Percentiles rank a stretch among this genome's conserved stretches.
Evolutionary conservation across 2,329 filamentous ascomycete genomes (phyloP).

Genomic region (Achaetomium macrosporum): DNA sequence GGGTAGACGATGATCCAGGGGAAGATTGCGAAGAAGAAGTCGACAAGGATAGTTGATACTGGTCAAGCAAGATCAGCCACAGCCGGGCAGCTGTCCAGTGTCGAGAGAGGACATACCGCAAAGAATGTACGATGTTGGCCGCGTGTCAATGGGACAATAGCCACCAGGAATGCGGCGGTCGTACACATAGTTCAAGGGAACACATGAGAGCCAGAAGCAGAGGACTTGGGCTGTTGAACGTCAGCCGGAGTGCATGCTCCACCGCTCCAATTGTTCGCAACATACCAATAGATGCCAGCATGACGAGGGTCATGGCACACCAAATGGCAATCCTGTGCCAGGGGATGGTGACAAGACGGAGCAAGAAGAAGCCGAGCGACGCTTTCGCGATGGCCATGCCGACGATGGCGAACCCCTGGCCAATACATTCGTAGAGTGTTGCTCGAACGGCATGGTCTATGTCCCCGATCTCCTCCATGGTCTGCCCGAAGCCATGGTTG

Average conservation of each 20-base stretch:
- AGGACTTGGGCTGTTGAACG: constrained; percentile 11
- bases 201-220: constrained; percentile 18
- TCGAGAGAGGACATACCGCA: constrained; percentile 7
- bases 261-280: neutral
- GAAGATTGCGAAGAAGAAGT: constrained; percentile 19
- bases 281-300: constrained; percentile 16
- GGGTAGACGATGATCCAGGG: constrained; percentile 17
- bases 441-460: constrained; percentile 17
- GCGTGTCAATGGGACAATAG: constrained; percentile 13
- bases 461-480: constrained; percentile 23
- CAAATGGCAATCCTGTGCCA: constrained; percentile 34
- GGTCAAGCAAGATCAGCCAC: neutral
- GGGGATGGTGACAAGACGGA: constrained; percentile 31
- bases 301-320: constrained; percentile 24
- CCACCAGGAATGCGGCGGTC: constrained; percentile 11
- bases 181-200: constrained; percentile 14
- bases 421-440: constrained; percentile 29
- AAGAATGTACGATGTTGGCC: constrained; percentile 16
- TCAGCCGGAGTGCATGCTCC: neutral
- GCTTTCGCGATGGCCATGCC: constrained; percentile 36
- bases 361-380: constrained; percentile 35
- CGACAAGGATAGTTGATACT: constrained; percentile 15
- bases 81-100: neutral
- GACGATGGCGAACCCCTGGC: constrained; percentile 33
- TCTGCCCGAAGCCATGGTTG: constrained; percentile 32